Evolutionary conservation across 768 basidiomycete species (phyloP).

Genomic region (Mycena galopus): DNA sequence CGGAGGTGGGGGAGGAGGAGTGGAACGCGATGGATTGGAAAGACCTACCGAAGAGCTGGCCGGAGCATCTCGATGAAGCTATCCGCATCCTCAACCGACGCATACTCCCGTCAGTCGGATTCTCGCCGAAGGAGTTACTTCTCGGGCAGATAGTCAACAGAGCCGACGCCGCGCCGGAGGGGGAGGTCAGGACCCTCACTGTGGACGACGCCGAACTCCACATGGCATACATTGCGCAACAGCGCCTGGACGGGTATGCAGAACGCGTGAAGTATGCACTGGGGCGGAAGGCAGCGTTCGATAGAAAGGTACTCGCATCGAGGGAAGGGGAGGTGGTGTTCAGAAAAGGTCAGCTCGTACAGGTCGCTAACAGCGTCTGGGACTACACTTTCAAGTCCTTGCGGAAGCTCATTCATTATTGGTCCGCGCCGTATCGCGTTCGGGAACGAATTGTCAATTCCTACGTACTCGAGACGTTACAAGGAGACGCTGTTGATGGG

Average conservation of each 20-base stretch:
- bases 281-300: not conserved
- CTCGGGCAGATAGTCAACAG: not conserved
- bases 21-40: not conserved
- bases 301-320: too few relatives aligned
- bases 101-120: not conserved
- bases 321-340: too few relatives aligned
- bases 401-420: too few relatives aligned
- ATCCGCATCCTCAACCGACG: conserved; percentile 32
- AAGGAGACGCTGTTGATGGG: too few relatives aligned
- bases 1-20: conserved; percentile 31
- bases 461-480: too few relatives aligned
- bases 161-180: too few relatives aligned
- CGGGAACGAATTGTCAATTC: too few relatives aligned
- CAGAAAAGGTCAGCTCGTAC: too few relatives aligned
- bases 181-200: not conserved
- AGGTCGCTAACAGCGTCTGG: too few relatives aligned
- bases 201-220: not conserved
- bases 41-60: conserved; percentile 38
- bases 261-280: not conserved
- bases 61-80: conserved; percentile 26
- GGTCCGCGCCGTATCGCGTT: too few relatives aligned
- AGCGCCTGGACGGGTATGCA: not conserved
- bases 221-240: not conserved
- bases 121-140: not conserved
- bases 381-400: too few relatives aligned